Evolutionary conservation across 805 yeast genomes (phyloP).

Genomic region (Vanderwaltozyma verrucispora): DNA sequence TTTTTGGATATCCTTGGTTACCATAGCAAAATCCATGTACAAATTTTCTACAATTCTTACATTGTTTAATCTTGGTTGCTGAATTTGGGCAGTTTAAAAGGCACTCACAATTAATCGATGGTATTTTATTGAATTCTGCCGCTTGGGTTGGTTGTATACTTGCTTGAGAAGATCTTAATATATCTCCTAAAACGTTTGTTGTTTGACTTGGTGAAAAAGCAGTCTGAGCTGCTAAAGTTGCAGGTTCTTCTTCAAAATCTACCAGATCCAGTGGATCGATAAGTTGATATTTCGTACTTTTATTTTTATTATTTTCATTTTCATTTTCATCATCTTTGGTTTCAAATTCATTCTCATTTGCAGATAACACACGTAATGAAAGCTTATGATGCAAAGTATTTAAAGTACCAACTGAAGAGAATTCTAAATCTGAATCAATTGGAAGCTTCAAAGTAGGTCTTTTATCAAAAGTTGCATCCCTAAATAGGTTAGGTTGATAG

Average conservation of each 20-base stretch:
- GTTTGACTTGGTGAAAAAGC: conserved; percentile 24
- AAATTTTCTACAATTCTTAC: conserved; percentile 24
- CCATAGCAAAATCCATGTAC: conserved; percentile 33
- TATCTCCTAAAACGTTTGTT: conserved; percentile 22
- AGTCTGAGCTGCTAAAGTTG: not conserved
- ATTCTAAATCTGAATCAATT: conserved; percentile 6
- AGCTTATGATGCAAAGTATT: conserved; percentile 27
- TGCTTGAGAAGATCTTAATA: conserved; percentile 19
- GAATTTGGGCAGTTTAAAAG: conserved; percentile 8
- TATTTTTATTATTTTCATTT: conserved; percentile 4
- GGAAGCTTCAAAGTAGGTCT: conserved; percentile 29
- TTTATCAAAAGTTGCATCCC: conserved; percentile 32
- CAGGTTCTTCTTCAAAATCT: not conserved
- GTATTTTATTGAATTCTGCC: not conserved
- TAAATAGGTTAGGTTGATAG: conserved; percentile 41
- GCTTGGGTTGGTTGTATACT: conserved; percentile 26
- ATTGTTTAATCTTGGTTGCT: conserved; percentile 11
- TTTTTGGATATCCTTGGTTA: conserved; percentile 6
- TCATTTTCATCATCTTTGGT: conserved; percentile 1
- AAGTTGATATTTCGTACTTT: conserved; percentile 13
- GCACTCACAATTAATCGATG: conserved; percentile 25
- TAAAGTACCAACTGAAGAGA: conserved; percentile 24
- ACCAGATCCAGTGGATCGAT: conserved; percentile 26
- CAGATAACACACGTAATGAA: conserved; percentile 25
- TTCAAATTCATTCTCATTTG: too few relatives aligned